Evolutionary conservation across 352 stramenopile species (phyloP).

Genomic region (Phytophthora lateralis): DNA sequence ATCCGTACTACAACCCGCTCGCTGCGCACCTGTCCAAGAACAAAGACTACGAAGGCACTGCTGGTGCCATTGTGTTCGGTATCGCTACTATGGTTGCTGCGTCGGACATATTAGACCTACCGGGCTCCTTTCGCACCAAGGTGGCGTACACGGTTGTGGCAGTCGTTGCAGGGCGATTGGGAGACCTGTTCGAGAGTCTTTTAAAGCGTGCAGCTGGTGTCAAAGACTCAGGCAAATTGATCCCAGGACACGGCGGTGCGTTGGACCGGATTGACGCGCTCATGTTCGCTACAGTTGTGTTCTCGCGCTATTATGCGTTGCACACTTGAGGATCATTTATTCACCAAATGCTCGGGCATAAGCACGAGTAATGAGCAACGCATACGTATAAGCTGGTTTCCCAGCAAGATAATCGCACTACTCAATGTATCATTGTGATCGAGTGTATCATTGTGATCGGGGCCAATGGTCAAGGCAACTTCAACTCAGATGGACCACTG

Average conservation of each 20-base stretch:
- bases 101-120: constrained; percentile 65
- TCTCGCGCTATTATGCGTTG: constrained; percentile 53
- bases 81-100: constrained; percentile 83
- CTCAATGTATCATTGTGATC: too few species aligned
- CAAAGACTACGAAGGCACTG: constrained; percentile 95
- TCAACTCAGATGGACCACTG: constrained; percentile 7
- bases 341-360: too few species aligned
- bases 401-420: too few species aligned
- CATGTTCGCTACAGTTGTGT: constrained; percentile 85
- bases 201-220: constrained; percentile 94
- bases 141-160: constrained; percentile 88
- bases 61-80: constrained; percentile 82
- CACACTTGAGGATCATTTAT: constrained; percentile 21
- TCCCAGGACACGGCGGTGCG: constrained; percentile 95
- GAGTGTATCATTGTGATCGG: too few species aligned
- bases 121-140: constrained; percentile 75
- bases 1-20: constrained; percentile 78
- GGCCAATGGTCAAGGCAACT: constrained; percentile 6
- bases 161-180: constrained; percentile 92
- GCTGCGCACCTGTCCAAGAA: constrained; percentile 93
- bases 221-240: constrained; percentile 94
- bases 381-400: too few species aligned
- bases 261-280: constrained; percentile 95
- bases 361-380: constrained; percentile 57
- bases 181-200: constrained; percentile 95